phyloP scores from a whole-genome alignment of 305 asterid species.

The Nicotiana rustica region DNA sequence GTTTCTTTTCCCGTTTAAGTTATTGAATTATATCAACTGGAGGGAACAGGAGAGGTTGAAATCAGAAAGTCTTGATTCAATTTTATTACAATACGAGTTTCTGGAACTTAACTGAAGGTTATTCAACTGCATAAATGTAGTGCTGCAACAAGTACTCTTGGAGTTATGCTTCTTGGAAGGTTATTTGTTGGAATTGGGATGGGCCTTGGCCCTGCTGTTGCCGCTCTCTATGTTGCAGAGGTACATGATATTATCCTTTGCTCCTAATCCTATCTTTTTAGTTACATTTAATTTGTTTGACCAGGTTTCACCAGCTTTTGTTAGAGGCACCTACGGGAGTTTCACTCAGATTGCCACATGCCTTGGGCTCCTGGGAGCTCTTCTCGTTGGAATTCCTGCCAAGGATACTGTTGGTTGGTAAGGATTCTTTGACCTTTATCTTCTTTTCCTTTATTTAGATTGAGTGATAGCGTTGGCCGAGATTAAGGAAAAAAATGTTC shows the following conservation, averaged over 20 bases:
- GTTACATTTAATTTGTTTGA: constrained; percentile 41
- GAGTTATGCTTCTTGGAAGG: constrained; percentile 94
- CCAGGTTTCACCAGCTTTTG: constrained; percentile 92
- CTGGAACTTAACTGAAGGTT: constrained; percentile 25
- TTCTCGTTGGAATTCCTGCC: constrained; percentile 84
- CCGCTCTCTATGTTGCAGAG: constrained; percentile 94
- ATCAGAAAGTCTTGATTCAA: constrained; percentile 25
- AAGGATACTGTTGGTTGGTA: constrained; percentile 79
- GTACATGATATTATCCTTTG: constrained; percentile 47
- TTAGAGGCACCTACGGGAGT: constrained; percentile 96
- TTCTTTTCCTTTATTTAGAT: background rate
- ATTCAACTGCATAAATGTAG: constrained; percentile 50
- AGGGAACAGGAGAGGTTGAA: background rate
- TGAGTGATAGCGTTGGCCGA: background rate
- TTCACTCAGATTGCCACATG: constrained; percentile 93
- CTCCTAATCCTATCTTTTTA: constrained; percentile 28
- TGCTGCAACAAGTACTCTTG: constrained; percentile 78
- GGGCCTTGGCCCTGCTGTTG: constrained; percentile 98
- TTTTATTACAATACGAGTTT: constrained; percentile 8
- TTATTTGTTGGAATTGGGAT: constrained; percentile 87
- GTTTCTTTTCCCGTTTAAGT: background rate
- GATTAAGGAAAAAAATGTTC: background rate
- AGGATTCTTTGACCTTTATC: constrained; percentile 35
- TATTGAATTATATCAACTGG: background rate
- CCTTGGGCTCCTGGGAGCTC: constrained; percentile 78